Evolutionary conservation across 257 asterid genomes (phyloP), one percentile per base, ranked within the genome.

Genomic region (Sherardia arvensis): DNA sequence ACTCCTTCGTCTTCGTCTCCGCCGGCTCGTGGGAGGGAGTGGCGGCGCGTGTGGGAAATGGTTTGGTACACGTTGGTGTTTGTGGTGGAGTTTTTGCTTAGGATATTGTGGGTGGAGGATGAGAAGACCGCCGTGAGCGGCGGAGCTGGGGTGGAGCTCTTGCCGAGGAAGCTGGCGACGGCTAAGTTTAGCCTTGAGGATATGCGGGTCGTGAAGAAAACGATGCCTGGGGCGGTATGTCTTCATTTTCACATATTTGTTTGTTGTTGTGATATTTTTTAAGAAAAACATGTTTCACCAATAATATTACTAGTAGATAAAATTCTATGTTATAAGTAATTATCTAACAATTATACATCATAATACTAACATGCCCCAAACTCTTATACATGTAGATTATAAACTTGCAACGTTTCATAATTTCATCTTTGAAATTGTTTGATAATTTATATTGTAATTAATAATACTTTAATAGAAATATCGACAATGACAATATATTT

Each of bases 81-180:
- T 51, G 69, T 70, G 38, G 21, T 47, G 43, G 79, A 77, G 66
- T 73, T 77, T 60, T 1, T 40, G 15, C 4, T 77, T 66, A 73
- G 78, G 15, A 22, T 48, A 28, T 20, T 77, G 67, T 77, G 79
- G 73, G 17, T 77, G 53, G 74, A 70, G 58, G 82, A 77, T 48
- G 55, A 56, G 69, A 66, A 17, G 49, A 77, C 79, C 28, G 67
- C 69, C 61, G 9, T 77, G 45, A 73, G 76, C 45, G 82, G 82
- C 55, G 82, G 79, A 43, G 79, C 33, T 45, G 79, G 82, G 43
- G 82, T 77, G 68, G 82, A 77, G 79, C 76, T 70, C 15, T 77
- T 76, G 82, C 79, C 79, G 3, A 66, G 79, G 28, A 73, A 73
- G 49, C 0, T 77, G 62, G 82, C 69, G 4, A 77, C 82, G 15